Percentiles rank a stretch among this genome's conserved stretches.
Conservation (phyloP, 495 filamentous ascomycete species). For the Lasiosphaeria miniovina region DNA sequence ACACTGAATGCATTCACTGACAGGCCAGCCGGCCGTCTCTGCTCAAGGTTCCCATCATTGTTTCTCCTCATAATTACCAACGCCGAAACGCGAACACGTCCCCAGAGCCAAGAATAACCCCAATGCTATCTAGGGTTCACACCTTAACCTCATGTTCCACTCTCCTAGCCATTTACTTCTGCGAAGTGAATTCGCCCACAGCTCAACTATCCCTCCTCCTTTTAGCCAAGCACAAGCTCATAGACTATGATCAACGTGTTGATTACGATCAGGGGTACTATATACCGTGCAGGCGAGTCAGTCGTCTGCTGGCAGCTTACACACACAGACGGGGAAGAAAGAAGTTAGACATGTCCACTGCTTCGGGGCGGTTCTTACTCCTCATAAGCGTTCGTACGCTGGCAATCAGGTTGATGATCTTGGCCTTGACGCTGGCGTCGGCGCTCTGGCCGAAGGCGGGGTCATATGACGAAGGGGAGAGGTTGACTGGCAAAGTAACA, state of each 20-base stretch:
- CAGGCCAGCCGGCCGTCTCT: too few species aligned
- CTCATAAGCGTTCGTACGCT: conserved; percentile 91
- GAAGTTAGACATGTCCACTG: background rate
- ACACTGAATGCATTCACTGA: too few species aligned
- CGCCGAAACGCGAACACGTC: too few species aligned
- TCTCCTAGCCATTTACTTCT: too few species aligned
- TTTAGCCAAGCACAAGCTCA: conserved; percentile 81
- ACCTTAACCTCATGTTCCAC: too few species aligned
- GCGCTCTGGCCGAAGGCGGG: conserved; percentile 69
- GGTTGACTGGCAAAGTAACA: conserved; percentile 63
- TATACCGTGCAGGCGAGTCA: background rate
- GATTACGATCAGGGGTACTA: conserved; percentile 91
- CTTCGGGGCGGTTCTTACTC: conserved; percentile 57
- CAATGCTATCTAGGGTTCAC: too few species aligned
- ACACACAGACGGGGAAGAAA: background rate
- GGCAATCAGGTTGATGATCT: conserved; percentile 82
- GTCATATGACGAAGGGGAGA: conserved; percentile 63
- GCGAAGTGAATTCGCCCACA: background rate
- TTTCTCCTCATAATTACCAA: too few species aligned
- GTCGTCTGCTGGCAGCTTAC: background rate
- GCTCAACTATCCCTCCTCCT: background rate
- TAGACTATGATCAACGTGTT: conserved; percentile 90
- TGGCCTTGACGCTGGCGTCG: conserved; percentile 80
- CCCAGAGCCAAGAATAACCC: too few species aligned
- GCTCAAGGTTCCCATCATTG: too few species aligned